Base-by-base conservation (phyloP, 2,329 filamentous ascomycete genomes). In the Monilinia fructicola region DNA sequence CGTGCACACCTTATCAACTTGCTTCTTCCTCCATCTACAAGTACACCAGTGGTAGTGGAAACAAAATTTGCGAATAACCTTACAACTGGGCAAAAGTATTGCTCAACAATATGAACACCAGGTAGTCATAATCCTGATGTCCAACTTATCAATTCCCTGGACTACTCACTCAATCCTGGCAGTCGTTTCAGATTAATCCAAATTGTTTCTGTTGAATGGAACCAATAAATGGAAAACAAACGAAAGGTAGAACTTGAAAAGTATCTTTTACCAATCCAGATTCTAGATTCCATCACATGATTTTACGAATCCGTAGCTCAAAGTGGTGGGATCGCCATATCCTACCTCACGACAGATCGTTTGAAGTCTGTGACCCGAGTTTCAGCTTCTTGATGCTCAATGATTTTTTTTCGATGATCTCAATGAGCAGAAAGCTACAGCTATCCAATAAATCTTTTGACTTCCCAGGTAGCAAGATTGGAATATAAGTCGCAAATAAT, bases 61-160 rank as follows among this genome's bases (percentile, higher is more conserved):
- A 23, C 42, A 59, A 10, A 0, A 0, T 35, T 1, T 2, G 3
- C 18, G n/a, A 23, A n/a, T 11, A n/a, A n/a, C n/a, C n/a, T n/a
- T n/a, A 0, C 55, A 31, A 3, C n/a, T n/a, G 40, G n/a, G 1
- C 42, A 48, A n/a, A 21, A 10, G n/a, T 9, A 3, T 18, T 31
- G 31, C 10, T 11, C 11, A n/a, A 48, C 12, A 12, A 31, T 23
- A 11, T 16, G n/a, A 35, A 48, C 3, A 35, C 28, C 3, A 35
- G 38, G 14, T 6, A 12, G 12, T 35, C 21, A 12, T 31, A 7
- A 16, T 48, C 1, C 4, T 1, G 14, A 4, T 23, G 7, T 23
- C 50, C 42, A 23, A n/a, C 10, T 35, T 48, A 18, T 35, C 42
- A 16, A 18, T 23, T 35, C 28, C 3, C 2, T 12, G 7, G 46